Evolutionary conservation across 768 basidiomycete genomes (phyloP).

Genomic region (Rhodotorula toruloides): DNA sequence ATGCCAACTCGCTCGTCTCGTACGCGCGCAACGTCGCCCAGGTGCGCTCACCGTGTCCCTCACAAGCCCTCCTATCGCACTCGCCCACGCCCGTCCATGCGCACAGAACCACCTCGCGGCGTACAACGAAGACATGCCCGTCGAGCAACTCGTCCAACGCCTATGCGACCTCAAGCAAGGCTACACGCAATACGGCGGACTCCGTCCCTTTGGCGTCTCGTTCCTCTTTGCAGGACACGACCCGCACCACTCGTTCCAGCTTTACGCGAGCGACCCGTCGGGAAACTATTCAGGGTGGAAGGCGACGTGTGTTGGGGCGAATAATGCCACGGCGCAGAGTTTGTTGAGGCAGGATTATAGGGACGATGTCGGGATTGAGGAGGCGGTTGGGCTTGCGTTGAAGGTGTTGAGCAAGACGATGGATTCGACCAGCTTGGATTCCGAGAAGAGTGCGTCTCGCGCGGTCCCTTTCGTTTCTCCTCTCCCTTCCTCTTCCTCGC

Average conservation of each 20-base stretch:
- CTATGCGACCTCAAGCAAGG: constrained; percentile 98
- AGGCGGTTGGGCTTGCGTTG: constrained; percentile 83
- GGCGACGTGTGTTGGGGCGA: constrained; percentile 97
- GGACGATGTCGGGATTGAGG: constrained; percentile 83
- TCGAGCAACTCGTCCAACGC: constrained; percentile 86
- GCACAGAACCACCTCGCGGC: constrained; percentile 73
- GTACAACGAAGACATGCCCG: constrained; percentile 97
- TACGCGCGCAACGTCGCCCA: constrained; percentile 78
- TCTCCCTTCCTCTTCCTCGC: background rate
- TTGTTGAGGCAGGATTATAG: constrained; percentile 97
- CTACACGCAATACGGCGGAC: constrained; percentile 95
- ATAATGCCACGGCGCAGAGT: constrained; percentile 91
- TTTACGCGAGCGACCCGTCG: constrained; percentile 96
- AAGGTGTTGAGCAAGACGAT: constrained; percentile 99
- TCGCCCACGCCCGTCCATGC: background rate
- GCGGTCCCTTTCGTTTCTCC: no score
- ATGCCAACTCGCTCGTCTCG: constrained; percentile 95
- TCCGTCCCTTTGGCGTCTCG: constrained; percentile 96
- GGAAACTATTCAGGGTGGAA: constrained; percentile 99
- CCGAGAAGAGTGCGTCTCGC: constrained; percentile 84
- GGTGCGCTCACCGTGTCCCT: background rate
- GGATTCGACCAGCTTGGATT: constrained; percentile 94
- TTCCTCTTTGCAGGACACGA: constrained; percentile 95
- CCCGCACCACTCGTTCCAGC: constrained; percentile 89
- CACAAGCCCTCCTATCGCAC: background rate